Evolutionary conservation across 345 rosid genomes (phyloP), one percentile per base, ranked within the genome.

Genomic region (Camelina laxa): DNA sequence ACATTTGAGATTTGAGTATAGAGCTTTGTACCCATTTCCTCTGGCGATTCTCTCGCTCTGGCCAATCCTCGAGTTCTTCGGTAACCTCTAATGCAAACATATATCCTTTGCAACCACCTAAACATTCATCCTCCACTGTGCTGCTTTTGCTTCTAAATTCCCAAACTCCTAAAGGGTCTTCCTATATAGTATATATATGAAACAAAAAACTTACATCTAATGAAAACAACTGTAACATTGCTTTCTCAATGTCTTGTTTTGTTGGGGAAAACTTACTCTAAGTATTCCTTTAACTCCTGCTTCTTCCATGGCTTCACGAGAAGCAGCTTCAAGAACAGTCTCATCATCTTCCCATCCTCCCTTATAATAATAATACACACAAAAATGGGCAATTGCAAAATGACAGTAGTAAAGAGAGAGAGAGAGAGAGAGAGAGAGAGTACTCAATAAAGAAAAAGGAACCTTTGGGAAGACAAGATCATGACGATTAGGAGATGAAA

Each of bases 271-370:
- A 65, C 82, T 61, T 84, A 94, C 98, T 74, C 75, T 74, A 31
- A 91, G 88, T 38, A 70, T 63, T 85, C 98, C 97, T 84, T 79
- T 84, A 9, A 94, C 91, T 68, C 98, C 98, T 1, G 98, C 97
- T 84, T 94, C 98, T 85, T 94, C 98, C 55, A 87, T 41, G 69
- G 98, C 92, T 82, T 91, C 97, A 12, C 97, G 97, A 61, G 85
- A 67, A 60, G 98, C 98, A 62, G 98, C 98, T 83, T 94, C 89
- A 31, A 73, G 71, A 54, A 90, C 75, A 30, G 95, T 88, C 80
- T 94, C 98, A 78, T 94, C 97, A 75, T 91, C 83, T 83, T 94
- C 98, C 98, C 98, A 94, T 56, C 98, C 98, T 67, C 98, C 98
- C 97, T 94, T 75, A 27, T 6, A 27, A 54, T 6, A 47, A 67